phyloP scores from a whole-genome alignment of 164 flowering plant genomes.

The Vitis cinerea region DNA sequence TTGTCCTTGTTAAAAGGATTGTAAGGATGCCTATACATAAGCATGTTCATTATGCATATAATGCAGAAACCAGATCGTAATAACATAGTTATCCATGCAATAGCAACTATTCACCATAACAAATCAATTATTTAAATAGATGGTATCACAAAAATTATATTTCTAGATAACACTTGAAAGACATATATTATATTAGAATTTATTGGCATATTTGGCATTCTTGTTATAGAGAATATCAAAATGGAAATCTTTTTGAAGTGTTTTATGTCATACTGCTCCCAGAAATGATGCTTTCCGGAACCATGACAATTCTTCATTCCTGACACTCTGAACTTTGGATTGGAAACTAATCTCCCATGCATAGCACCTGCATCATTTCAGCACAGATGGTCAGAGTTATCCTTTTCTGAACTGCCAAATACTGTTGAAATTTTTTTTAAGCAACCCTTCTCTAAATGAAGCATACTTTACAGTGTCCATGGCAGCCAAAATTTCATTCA shows the following conservation, averaged over 20 bases:
- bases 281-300: constrained; percentile 75
- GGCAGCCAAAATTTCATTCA: constrained; percentile 98
- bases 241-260: background rate
- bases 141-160: background rate
- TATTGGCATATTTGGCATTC: background rate
- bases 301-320: constrained; percentile 91
- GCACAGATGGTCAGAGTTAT: constrained; percentile 10
- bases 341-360: constrained; percentile 98
- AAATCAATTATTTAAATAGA: background rate
- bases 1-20: too few relatives aligned
- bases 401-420: background rate
- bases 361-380: constrained; percentile 68
- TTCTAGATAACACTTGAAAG: background rate
- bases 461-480: constrained; percentile 98
- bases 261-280: constrained; percentile 60
- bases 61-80: background rate
- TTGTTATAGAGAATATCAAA: background rate
- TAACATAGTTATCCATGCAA: background rate
- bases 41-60: background rate
- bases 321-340: constrained; percentile 64
- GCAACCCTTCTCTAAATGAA: background rate
- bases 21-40: background rate
- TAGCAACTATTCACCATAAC: background rate
- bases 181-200: background rate
- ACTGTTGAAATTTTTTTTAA: background rate